Evolutionary conservation across 169 alveolate genomes (phyloP).

Genomic region (Eimeria sp.): DNA sequence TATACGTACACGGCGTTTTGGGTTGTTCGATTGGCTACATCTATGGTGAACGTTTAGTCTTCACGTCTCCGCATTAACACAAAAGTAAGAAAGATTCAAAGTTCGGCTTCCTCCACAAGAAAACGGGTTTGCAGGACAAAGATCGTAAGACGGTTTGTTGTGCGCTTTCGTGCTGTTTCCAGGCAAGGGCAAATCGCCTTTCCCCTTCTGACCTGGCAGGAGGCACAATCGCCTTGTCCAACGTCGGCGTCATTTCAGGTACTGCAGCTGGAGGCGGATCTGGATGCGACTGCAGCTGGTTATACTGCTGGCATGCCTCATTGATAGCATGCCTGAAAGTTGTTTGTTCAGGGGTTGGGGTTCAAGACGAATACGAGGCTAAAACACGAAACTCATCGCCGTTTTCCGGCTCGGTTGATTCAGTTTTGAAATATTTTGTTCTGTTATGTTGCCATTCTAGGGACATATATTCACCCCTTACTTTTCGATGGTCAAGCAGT

Average conservation of each 20-base stretch:
- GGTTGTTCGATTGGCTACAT: background rate
- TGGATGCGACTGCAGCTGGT: background rate
- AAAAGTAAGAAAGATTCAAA: background rate
- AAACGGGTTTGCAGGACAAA: background rate
- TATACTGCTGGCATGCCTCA: too few relatives aligned
- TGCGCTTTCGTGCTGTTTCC: conserved; percentile 11
- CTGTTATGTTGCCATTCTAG: conserved; percentile 82
- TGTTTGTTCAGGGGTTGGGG: background rate
- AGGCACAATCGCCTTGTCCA: conserved; percentile 96
- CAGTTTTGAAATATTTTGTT: background rate
- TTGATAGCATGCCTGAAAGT: background rate
- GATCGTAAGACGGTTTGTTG: background rate
- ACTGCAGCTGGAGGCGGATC: background rate
- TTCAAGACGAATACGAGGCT: background rate
- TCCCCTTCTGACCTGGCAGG: conserved; percentile 93
- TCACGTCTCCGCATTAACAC: background rate
- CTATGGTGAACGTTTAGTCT: background rate
- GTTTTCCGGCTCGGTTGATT: too few relatives aligned
- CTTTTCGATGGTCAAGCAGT: conserved; percentile 96
- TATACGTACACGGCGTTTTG: background rate
- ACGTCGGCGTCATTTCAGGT: conserved; percentile 95
- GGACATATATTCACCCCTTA: conserved; percentile 96
- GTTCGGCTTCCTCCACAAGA: background rate
- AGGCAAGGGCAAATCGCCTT: conserved; percentile 83
- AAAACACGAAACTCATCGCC: too few relatives aligned